Evolutionary conservation across 495 filamentous ascomycete species (phyloP), one percentile per base, ranked within the genome.

Genomic region (Bacidia gigantensis): DNA sequence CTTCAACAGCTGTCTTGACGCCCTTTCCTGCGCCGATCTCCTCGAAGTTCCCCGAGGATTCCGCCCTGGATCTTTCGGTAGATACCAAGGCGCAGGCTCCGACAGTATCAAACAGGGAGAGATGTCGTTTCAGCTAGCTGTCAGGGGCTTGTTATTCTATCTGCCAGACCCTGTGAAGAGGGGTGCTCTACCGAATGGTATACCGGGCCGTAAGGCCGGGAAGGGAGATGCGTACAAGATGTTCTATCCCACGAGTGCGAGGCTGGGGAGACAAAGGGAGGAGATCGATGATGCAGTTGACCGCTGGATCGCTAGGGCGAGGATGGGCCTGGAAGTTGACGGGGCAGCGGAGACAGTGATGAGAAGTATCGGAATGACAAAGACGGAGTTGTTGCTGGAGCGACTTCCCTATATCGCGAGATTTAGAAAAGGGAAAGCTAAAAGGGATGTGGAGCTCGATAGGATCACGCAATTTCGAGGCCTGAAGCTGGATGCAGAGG

Each of bases 31-130:
- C 56, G 84, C 83, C 44, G 92, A 99, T 62, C 60, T 95, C 7
- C 75, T 97, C 5, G 80, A 72, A 42, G 75, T 78, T 0, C 56
- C 53, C 25, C 50, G 60, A 24, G 38, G 55, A 2, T 65, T 60
- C 2, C 67, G 72, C 3, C 61, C 64, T 1, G 69, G 72, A 22
- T 50, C 62, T 12, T 68, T 72, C 11, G 72, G 72, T 46, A 60
- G 55, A 26, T 61, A 66, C 22, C 60, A 67, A 29, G 72, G 67
- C 38, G 61, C 78, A 7, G 78, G 78, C 3, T 73, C 80, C 17
- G 89, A 95, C 55, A 69, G 75, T 26, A 65, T 97, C 1, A 81
- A 90, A 22, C 89, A 95, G 64, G 87, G 95, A 46, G 92, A 99
- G 58, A 86, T 96, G 50, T 78, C 81, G 29, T 96, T 95, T 57